Base-by-base conservation (phyloP, 306 rosid species). In the Casuarina glauca region DNA sequence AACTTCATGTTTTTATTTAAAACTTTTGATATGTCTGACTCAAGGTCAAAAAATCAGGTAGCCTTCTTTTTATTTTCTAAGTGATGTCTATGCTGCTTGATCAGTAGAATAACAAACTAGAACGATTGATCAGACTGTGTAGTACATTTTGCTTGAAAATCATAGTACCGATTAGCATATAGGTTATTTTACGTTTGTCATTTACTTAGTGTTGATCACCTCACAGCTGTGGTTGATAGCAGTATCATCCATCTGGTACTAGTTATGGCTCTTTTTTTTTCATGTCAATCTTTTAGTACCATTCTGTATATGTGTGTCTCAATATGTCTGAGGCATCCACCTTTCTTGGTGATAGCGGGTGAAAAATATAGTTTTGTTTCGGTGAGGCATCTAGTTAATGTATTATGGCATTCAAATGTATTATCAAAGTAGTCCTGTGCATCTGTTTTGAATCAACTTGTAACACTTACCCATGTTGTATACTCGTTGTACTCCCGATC, bases 1-100 rank as follows among this genome's bases (percentile, higher is more conserved):
- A 41, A 62, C 72, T 73, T 81, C 43, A 10, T 17, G 17, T 77
- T 52, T 41, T 61, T 12, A 32, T 15, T 41, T 19, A 70, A 3
- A 19, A 11, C 32, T 39, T 66, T 66, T 66, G 70, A 42, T 32
- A 6, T 39, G 49, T 66, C 70, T 42, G 15, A 42, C 7, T 17
- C 3, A 42, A 42, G 12, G 41, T 17, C 50, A 46, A 42, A 67
- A 26, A 17, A 5, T 62, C 49, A 5, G 1, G 16, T 66, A 20
- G 7, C 17, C 70, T 66, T 41, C 5, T 16, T 2, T 46, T 46
- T 46, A 8, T 46, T 7, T 11, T 11, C 50, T 46, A 46, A 8
- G 50, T 46, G 50, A 46, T 11, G 10, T 46, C 2, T 46, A 1
- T 66, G 71, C 15, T 67, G 35, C 71, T 67, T 67, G 36, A 67